These are phyloP conservation scores for Chenopodium quinoa DNA, from an alignment of 148 eudicot genomes.

Conservation along the genomic window DNA sequence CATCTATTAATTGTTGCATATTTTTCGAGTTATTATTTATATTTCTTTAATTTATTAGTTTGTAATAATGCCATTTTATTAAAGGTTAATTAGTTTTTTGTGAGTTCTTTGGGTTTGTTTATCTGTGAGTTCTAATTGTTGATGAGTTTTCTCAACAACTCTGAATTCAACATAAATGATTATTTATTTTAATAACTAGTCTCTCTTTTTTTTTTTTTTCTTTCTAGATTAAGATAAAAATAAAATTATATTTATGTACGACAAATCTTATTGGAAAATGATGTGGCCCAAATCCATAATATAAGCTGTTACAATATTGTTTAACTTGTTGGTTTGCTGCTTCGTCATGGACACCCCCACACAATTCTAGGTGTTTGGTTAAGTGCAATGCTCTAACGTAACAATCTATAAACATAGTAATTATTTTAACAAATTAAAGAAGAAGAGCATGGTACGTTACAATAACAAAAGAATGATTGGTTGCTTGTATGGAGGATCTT, in stretches of 20 bases:
- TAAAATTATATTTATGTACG: not conserved
- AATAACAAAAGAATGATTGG: not conserved
- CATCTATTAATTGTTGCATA: no score
- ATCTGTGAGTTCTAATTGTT: no score
- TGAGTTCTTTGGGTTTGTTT: no score
- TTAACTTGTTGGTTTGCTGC: not conserved
- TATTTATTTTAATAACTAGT: no score
- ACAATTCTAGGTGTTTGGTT: not conserved
- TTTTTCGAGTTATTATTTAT: no score
- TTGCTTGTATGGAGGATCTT: not conserved
- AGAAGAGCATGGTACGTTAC: not conserved
- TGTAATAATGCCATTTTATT: no score
- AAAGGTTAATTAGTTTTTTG: no score
- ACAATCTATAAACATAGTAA: not conserved
- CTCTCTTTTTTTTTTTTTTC: no score
- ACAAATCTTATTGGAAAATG: not conserved
- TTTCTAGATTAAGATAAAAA: no score
- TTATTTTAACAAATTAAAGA: not conserved
- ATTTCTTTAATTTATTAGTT: no score
- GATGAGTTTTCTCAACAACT: no score
- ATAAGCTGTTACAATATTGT: not conserved
- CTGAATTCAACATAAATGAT: no score
- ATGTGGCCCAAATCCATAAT: slow-evolving; percentile 7
- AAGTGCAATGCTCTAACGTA: not conserved
- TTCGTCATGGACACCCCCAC: not conserved